Evolutionary conservation across 306 rosid species (phyloP).

Genomic region (Dalbergia oliveri): DNA sequence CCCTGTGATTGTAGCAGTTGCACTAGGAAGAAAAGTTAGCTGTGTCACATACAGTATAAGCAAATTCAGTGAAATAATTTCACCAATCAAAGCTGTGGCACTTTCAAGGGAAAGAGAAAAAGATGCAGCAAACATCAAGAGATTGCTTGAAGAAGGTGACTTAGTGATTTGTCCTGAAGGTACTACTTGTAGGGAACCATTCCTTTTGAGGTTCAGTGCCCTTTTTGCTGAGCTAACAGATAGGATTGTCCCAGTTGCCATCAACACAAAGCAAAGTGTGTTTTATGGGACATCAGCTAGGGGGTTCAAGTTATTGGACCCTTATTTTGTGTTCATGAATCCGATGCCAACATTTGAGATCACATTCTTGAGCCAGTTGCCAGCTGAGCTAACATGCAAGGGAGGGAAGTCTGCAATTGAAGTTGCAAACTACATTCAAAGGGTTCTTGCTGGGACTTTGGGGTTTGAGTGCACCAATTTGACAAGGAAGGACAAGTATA

Average conservation of each 20-base stretch:
- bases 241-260: constrained; percentile 89
- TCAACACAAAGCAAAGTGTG: constrained; percentile 81
- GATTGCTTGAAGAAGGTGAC: constrained; percentile 85
- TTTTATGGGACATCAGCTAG: constrained; percentile 79
- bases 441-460: constrained; percentile 77
- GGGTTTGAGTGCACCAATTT: constrained; percentile 92
- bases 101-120: constrained; percentile 80
- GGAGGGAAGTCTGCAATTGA: constrained; percentile 83
- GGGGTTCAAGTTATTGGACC: constrained; percentile 76
- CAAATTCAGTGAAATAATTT: constrained; percentile 74
- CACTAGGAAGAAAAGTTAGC: constrained; percentile 80
- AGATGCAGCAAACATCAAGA: constrained; percentile 79
- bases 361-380: constrained; percentile 80
- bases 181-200: constrained; percentile 90
- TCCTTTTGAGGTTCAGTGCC: constrained; percentile 83
- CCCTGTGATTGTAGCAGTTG: constrained; percentile 80
- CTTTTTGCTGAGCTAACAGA: constrained; percentile 84
- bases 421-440: constrained; percentile 89
- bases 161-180: constrained; percentile 93
- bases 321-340: constrained; percentile 94
- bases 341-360: constrained; percentile 85
- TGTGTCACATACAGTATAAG: constrained; percentile 95
- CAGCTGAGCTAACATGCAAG: constrained; percentile 72
- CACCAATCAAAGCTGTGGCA: constrained; percentile 87
- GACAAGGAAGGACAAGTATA: constrained; percentile 88